Conservation (phyloP, 1,139 yeast genomes). For the Kluyveromyces sp. region DNA sequence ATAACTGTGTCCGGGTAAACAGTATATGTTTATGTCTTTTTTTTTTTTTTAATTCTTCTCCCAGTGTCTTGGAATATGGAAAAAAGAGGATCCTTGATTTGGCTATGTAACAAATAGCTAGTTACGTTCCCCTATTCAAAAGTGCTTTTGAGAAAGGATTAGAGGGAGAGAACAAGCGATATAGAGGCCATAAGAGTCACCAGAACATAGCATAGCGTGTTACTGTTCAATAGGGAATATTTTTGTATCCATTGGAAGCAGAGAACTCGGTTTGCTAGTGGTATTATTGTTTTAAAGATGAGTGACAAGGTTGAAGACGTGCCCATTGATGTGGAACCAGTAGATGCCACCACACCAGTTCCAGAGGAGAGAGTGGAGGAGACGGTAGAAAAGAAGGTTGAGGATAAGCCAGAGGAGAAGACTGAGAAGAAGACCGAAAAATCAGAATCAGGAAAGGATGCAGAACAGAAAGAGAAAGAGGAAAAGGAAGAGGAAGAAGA, state of each 20-base stretch:
- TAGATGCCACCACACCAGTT: not conserved
- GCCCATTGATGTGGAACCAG: slow-evolving; percentile 2
- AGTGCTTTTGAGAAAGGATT: not conserved
- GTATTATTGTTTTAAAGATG: not conserved
- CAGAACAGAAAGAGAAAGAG: slow-evolving; percentile 10
- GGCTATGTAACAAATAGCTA: too few relatives aligned
- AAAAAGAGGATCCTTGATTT: too few relatives aligned
- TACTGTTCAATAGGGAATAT: not conserved
- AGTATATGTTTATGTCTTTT: too few relatives aligned
- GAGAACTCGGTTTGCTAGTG: not conserved
- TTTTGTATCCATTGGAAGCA: too few relatives aligned
- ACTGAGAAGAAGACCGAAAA: not conserved
- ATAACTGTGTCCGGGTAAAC: too few relatives aligned
- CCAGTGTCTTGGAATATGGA: too few relatives aligned
- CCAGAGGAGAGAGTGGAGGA: not conserved
- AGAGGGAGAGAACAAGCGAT: not conserved
- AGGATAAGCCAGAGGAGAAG: slow-evolving; percentile 20
- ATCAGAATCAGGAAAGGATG: slow-evolving; percentile 13
- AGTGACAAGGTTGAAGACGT: slow-evolving; percentile 6
- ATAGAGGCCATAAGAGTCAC: not conserved
- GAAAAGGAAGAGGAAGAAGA: slow-evolving; percentile 9
- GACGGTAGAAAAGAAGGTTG: not conserved
- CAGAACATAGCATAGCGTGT: not conserved
- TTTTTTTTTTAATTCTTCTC: too few relatives aligned
- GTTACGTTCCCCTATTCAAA: not conserved